phyloP scores from a whole-genome alignment of 805 yeast species.

The Candida berthetii region DNA sequence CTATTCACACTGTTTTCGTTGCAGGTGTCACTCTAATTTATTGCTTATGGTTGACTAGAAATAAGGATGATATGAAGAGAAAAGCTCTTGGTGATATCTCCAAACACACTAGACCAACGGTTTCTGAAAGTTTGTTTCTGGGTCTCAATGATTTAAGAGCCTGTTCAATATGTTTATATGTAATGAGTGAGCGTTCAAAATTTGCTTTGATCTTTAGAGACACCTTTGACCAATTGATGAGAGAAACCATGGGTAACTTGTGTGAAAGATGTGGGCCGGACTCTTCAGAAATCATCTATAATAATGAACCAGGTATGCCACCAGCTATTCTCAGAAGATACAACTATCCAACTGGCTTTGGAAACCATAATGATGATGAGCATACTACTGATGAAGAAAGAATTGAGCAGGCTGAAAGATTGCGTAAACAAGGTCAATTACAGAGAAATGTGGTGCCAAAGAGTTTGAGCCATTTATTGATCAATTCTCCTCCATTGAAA shows the following conservation, averaged over 20 bases:
- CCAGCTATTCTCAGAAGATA: slow-evolving; percentile 48
- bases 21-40: slow-evolving; percentile 66
- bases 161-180: slow-evolving; percentile 57
- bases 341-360: slow-evolving; percentile 18
- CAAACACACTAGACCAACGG: slow-evolving; percentile 54
- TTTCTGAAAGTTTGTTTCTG: slow-evolving; percentile 45
- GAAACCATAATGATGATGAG: slow-evolving; percentile 12
- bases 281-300: slow-evolving; percentile 48
- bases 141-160: slow-evolving; percentile 60
- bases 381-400: slow-evolving; percentile 32
- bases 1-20: slow-evolving; percentile 60
- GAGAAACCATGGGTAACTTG: slow-evolving; percentile 57
- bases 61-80: slow-evolving; percentile 51
- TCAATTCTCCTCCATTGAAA: slow-evolving; percentile 28
- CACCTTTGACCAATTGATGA: slow-evolving; percentile 61
- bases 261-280: slow-evolving; percentile 60
- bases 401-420: slow-evolving; percentile 41
- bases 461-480: slow-evolving; percentile 43
- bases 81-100: slow-evolving; percentile 49
- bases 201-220: slow-evolving; percentile 59
- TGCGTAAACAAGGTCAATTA: slow-evolving; percentile 41
- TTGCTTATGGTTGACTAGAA: slow-evolving; percentile 62
- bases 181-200: slow-evolving; percentile 60
- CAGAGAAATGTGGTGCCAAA: slow-evolving; percentile 48
- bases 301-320: slow-evolving; percentile 45